These are phyloP conservation scores for Cordyceps sp. DNA, from an alignment of 2,329 filamentous ascomycete genomes.

Conservation along the genomic window DNA sequence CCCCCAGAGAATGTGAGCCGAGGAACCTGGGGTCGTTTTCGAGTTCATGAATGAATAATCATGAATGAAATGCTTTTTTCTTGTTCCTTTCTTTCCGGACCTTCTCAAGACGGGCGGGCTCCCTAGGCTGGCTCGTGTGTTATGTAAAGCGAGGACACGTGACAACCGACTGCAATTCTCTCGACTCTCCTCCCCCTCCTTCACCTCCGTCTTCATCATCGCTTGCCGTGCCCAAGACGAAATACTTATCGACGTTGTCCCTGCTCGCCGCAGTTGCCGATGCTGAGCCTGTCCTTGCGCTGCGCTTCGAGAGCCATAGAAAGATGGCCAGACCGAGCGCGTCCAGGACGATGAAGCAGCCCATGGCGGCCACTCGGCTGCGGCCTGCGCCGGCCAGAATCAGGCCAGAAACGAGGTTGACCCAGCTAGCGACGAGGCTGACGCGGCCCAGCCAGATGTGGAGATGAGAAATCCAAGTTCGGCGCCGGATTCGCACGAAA, in stretches of 20 bases:
- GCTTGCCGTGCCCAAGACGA: background rate
- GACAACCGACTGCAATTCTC: background rate
- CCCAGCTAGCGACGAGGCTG: slow-evolving; percentile 4
- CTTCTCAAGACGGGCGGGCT: no score
- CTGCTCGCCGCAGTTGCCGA: background rate
- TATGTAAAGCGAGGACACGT: background rate
- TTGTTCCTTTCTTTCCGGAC: no score
- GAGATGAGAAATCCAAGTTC: slow-evolving; percentile 6
- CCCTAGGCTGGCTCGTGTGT: no score
- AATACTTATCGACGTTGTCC: background rate
- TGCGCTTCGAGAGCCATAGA: background rate
- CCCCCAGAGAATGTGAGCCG: no score
- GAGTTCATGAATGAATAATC: no score
- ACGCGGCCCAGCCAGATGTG: slow-evolving; percentile 5
- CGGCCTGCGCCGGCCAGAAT: background rate
- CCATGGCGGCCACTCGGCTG: background rate
- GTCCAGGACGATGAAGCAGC: background rate
- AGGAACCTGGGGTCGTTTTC: no score
- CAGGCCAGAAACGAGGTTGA: slow-evolving; percentile 2
- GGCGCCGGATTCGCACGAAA: slow-evolving; percentile 6
- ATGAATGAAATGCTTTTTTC: no score
- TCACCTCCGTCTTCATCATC: background rate
- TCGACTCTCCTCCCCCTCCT: background rate
- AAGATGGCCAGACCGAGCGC: background rate
- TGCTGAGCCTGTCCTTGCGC: background rate